Evolutionary conservation across 2,329 filamentous ascomycete genomes (phyloP), one percentile per base, ranked within the genome.

Genomic region (Colletotrichum chlorophyti): DNA sequence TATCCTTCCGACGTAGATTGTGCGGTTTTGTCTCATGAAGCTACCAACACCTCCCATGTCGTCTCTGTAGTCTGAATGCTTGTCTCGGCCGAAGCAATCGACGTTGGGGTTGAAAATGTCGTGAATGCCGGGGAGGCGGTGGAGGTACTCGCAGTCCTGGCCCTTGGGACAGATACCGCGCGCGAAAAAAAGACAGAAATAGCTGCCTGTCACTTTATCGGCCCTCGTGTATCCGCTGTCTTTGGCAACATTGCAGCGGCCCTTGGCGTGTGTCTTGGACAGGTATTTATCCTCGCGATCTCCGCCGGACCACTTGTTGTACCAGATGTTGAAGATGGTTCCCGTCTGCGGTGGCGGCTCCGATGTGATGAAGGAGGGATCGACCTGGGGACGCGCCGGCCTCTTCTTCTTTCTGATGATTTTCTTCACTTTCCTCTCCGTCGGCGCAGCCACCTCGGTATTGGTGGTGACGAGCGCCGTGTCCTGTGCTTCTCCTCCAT

Each of bases 281-380:
- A 93, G 83, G 69, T 94, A 93, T 66, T 93, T 92, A 78, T 96
- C 93, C 70, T 98, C 94, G 60, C 93, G 86, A 75, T 99, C 95
- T 69, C 95, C 95, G 65, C 95, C 95, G 1, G 89, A 90, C 93
- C 94, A 98, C 76, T 97, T 98, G 79, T 97, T 97, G 78, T 97
- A 97, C 94, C 93, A 97, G 69, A 96, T 96, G 75, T 99, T 99
- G 83, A 95, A 99, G 58, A 93, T 92, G 0, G 91, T 96, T 50
- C 95, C 95, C 0, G 94, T 98, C 69, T 98, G 93, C 2, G 91
- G 91, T 14, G 93, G 92, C 4, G 91, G 90, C 67, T 97, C 92
- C 29, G 89, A 89, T 66, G 90, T 91, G 76, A 96, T 84, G 38
- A 88, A 88, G 35, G 89, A 87, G 2, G 93, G 87, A 69, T 99